These are phyloP conservation scores for Erodium moschatum DNA, from an alignment of 441 rosid genomes.

Conservation along the genomic window DNA sequence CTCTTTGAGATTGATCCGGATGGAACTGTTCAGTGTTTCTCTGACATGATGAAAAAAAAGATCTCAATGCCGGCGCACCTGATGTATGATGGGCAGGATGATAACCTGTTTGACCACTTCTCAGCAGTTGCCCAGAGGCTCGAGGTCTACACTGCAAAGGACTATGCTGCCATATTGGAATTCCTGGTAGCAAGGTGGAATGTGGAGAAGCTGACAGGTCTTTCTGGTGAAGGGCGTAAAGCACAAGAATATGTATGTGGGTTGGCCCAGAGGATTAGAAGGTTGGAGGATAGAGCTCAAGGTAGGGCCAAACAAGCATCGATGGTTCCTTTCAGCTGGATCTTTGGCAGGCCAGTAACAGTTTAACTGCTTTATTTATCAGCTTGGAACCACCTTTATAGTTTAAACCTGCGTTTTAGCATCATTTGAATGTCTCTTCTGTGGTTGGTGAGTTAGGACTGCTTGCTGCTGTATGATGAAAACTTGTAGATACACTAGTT, in stretches of 20 bases:
- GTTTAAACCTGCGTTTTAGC: no score
- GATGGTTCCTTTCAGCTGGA: no score
- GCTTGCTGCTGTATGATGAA: no score
- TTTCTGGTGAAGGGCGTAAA: constrained; percentile 15
- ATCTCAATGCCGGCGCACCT: constrained; percentile 11
- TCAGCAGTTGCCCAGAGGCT: constrained; percentile 11
- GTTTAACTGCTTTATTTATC: no score
- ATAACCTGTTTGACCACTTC: constrained; percentile 3
- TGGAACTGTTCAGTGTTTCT: constrained; percentile 11
- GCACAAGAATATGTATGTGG: constrained; percentile 12
- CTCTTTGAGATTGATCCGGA: constrained; percentile 16
- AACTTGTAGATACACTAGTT: no score
- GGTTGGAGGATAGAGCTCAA: no score
- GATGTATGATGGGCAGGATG: constrained; percentile 12
- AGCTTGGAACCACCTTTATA: no score
- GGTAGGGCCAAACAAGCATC: no score
- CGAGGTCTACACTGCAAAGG: constrained; percentile 15
- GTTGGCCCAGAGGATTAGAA: constrained; percentile 1
- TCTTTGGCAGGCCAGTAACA: no score
- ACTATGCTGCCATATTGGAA: constrained; percentile 16
- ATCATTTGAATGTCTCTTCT: no score
- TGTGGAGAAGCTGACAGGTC: constrained; percentile 16
- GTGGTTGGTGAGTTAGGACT: no score
- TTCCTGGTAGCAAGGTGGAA: constrained; percentile 19
- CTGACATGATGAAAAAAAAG: constrained; percentile 15